A percentile compares a stretch with the other conserved stretches of the same genome.
These are phyloP conservation scores for Rhizopus delemar DNA, from an alignment of 371 early-diverging fungal genomes.

Conservation along the genomic window DNA sequence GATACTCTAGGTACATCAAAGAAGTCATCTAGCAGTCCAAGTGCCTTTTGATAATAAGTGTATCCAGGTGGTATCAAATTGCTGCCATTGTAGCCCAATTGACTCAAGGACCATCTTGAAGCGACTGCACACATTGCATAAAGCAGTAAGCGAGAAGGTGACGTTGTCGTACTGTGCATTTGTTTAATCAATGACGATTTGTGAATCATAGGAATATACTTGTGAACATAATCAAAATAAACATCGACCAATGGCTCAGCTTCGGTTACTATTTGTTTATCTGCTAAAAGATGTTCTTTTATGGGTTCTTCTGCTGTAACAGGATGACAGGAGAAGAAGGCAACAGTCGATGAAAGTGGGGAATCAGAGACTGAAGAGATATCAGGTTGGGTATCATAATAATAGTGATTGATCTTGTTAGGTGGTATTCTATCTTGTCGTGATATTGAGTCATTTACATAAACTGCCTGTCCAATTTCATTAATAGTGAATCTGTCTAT, in stretches of 20 bases:
- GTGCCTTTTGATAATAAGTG: slow-evolving; percentile 40
- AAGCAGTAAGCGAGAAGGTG: slow-evolving; percentile 55
- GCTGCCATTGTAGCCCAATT: not conserved
- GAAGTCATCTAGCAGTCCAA: slow-evolving; percentile 64
- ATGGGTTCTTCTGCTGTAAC: slow-evolving; percentile 17
- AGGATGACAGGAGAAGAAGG: slow-evolving; percentile 1
- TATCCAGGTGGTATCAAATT: slow-evolving; percentile 32
- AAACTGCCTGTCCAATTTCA: slow-evolving; percentile 49
- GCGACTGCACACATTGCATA: slow-evolving; percentile 65
- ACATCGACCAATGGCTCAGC: slow-evolving; percentile 32
- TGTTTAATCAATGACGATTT: slow-evolving; percentile 55
- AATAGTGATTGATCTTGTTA: slow-evolving; percentile 3
- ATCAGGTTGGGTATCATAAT: slow-evolving; percentile 27
- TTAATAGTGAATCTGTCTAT: slow-evolving; percentile 39
- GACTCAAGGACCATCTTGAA: slow-evolving; percentile 42
- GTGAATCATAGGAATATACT: slow-evolving; percentile 62
- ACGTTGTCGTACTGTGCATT: slow-evolving; percentile 40
- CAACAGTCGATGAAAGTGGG: slow-evolving; percentile 17
- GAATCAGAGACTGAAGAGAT: slow-evolving; percentile 22
- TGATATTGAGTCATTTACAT: slow-evolving; percentile 35
- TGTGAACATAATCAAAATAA: slow-evolving; percentile 61
- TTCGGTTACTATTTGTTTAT: slow-evolving; percentile 13
- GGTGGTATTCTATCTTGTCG: slow-evolving; percentile 36
- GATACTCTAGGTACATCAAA: slow-evolving; percentile 67
- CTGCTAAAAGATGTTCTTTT: slow-evolving; percentile 17